Conservation (phyloP, 2,329 filamentous ascomycete species). For the Monilinia polystroma region DNA sequence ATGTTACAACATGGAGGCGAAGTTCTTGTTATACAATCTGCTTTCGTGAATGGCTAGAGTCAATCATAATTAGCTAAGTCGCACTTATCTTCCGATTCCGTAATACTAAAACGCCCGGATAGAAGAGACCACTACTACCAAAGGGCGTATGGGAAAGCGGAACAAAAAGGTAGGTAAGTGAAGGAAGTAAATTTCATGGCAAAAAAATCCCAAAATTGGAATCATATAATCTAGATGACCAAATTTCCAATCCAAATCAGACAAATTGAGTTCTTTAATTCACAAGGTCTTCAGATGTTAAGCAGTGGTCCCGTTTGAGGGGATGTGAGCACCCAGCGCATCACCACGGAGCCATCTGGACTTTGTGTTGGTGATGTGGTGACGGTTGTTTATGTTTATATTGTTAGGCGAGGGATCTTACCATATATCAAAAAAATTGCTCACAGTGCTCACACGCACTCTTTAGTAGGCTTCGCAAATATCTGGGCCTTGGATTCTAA, state of each 20-base stretch:
- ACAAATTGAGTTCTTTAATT: neutral
- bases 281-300: neutral
- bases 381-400: too few species aligned
- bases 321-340: neutral
- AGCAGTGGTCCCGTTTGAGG: neutral
- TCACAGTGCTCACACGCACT: too few species aligned
- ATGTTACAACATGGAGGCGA: neutral
- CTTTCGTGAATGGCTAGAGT: neutral
- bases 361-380: neutral
- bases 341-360: neutral
- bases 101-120: too few species aligned
- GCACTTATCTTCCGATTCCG: neutral
- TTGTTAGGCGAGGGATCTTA: too few species aligned
- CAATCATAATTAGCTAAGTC: neutral
- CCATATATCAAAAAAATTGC: too few species aligned
- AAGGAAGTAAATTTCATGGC: neutral
- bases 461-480: too few species aligned
- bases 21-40: neutral
- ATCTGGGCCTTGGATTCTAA: too few species aligned
- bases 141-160: neutral
- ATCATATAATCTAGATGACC: neutral
- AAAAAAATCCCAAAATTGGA: neutral
- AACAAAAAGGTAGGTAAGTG: too few species aligned
- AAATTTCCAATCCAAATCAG: neutral
- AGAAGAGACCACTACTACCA: too few species aligned